Evolutionary conservation across 2,329 filamentous ascomycete genomes (phyloP).

Genomic region (Diaporthe citrichinensis): DNA sequence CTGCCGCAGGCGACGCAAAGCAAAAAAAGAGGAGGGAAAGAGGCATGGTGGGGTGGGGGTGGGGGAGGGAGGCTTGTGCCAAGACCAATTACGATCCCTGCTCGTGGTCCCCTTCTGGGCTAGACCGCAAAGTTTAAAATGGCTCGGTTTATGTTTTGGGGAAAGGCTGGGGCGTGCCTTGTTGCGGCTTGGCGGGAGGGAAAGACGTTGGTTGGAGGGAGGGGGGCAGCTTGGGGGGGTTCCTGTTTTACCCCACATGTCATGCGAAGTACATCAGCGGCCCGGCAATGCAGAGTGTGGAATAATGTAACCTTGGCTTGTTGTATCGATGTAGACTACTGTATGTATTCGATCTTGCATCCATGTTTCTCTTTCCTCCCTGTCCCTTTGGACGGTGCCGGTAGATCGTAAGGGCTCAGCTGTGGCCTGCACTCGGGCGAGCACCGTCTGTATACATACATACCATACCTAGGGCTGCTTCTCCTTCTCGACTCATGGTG

Average conservation of each 20-base stretch:
- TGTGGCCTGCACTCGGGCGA: background rate
- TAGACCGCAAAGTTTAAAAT: constrained; percentile 26
- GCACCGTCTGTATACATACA: no score
- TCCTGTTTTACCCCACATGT: constrained; percentile 29
- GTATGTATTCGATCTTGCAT: constrained; percentile 3
- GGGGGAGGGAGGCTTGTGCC: background rate
- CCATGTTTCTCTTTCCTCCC: background rate
- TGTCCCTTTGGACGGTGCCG: background rate
- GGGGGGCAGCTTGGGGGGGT: background rate
- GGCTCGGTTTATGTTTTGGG: constrained; percentile 23
- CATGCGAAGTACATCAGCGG: constrained; percentile 20
- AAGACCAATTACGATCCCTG: constrained; percentile 24
- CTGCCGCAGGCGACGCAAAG: constrained; percentile 19
- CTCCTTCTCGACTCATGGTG: background rate
- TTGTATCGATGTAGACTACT: background rate
- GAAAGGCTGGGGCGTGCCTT: background rate
- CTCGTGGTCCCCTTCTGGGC: background rate
- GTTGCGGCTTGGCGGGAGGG: background rate
- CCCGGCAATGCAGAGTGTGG: constrained; percentile 15
- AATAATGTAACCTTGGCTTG: constrained; percentile 18
- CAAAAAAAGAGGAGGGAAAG: constrained; percentile 7
- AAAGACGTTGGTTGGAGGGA: background rate
- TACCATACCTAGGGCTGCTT: background rate
- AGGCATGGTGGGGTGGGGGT: background rate
- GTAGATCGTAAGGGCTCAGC: background rate